Base-by-base conservation (phyloP, 805 yeast species). In the Schwanniomyces vanrijiae region DNA sequence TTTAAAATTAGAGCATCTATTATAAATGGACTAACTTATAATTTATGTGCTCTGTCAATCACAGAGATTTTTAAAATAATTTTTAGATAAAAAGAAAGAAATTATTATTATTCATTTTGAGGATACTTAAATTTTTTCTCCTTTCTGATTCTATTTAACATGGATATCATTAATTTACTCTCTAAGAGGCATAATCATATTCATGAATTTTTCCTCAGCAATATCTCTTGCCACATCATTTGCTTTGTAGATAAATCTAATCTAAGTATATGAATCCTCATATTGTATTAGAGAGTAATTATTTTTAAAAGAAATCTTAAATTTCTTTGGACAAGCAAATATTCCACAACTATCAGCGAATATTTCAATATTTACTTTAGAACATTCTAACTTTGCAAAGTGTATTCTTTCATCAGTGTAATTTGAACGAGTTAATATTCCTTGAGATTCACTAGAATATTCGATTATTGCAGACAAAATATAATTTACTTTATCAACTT, bases 161-260 rank as follows among this genome's bases (percentile, higher is more conserved):
- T 58, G 19, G 59, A 65, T 77, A 78, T 73, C 34, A 80, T 73
- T 42, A 71, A 56, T 33, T 75, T 52, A 26, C 79, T 69, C 61
- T 82, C 85, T 4, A 58, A 66, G 69, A 2, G 83, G 75, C 57
- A 71, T 61, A 3, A 58, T 40, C 16, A 54, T 59, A 48, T 71
- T 69, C 50, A 71, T 68, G 11, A 58, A 54, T 45, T 61, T 65
- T 10, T 80, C 80, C 13, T 59, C 62, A 5, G 56, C 46, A 35
- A 81, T 63, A 45, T 73, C 78, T 40, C 68, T 60, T 3, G 81
- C 84, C 24, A 73, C 74, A 4, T 78, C 82, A 53, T 79, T 75
- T 1, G 84, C 84, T 61, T 81, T 85, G 58, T 74, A 75, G 53
- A 76, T 76, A 58, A 80, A 75, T 0, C 86, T 86, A 41, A 65